Evolutionary conservation across 441 rosid genomes (phyloP), one percentile per base, ranked within the genome.

Genomic region (Erodium trifolium): DNA sequence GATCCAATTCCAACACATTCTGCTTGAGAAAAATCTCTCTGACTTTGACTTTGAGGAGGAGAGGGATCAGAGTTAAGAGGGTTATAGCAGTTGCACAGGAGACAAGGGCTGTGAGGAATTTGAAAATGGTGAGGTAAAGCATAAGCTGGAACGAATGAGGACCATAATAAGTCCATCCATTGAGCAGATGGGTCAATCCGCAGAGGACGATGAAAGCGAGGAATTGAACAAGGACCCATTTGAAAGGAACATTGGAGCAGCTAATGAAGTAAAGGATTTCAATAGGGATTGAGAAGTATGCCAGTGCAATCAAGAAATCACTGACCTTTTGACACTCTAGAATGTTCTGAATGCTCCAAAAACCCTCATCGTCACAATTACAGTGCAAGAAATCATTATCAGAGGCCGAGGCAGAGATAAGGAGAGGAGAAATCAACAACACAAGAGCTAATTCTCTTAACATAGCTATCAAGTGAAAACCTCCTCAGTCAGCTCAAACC

Each of bases 181-280:
- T 88, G 66, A 88, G 81, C 79, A 88, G 70, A 74, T 88, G 93
- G 57, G 91, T 83, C 80, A 88, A 78, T 2, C 93, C 93, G 69
- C 93, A 88, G 51, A 88, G 89, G 47, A 88, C 93, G 10, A 88
- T 88, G 69, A 88, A 88, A 1, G 86, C 88, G 18, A 88, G 82
- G 77, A 88, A 88, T 39, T 82, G 80, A 71, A 80, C 75, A 16
- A 88, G 86, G 53, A 88, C 93, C 93, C 93, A 88, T 83, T 88
- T 88, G 80, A 88, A 88, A 13, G 93, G 93, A 68, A 88, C 77
- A 57, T 85, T 80, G 16, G 93, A 80, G 78, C 83, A 85, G 78
- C 91, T 88, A 67, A 88, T 76, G 69, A 88, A 88, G 85, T 85
- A 88, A 47, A 88, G 88, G n/a, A 88, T 82, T 80, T 88, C 93